A percentile compares a stretch with the other conserved stretches of the same genome.
These are phyloP conservation scores for Breviolum minutum DNA, from an alignment of 73 alveolate genomes.

Conservation along the genomic window DNA sequence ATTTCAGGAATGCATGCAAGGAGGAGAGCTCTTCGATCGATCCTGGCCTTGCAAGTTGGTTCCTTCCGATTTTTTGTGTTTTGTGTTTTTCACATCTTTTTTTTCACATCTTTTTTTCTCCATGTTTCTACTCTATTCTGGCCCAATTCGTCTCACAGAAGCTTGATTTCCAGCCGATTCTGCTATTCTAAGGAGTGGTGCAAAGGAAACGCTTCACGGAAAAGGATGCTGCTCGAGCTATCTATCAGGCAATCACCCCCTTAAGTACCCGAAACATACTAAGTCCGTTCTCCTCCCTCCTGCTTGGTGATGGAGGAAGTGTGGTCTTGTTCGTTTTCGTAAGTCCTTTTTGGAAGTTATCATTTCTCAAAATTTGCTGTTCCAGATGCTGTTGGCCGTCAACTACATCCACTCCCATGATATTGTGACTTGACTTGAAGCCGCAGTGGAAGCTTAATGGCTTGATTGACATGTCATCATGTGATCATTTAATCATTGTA, in stretches of 20 bases:
- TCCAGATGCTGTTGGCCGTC: constrained; percentile 86
- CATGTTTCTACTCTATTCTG: neutral
- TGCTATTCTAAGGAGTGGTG: constrained; percentile 11
- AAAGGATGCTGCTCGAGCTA: constrained; percentile 78
- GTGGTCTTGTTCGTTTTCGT: no score
- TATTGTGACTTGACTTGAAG: neutral
- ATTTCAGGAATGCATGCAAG: constrained; percentile 84
- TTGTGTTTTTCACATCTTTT: neutral
- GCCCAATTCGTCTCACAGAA: neutral
- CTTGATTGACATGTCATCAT: neutral
- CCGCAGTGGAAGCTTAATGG: neutral
- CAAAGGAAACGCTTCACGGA: constrained; percentile 68
- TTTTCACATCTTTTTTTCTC: neutral
- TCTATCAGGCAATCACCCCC: constrained; percentile 22
- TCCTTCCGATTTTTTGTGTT: neutral
- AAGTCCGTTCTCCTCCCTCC: no score
- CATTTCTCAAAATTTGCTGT: neutral
- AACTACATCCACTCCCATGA: constrained; percentile 81
- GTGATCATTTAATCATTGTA: neutral
- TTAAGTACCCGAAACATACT: no score
- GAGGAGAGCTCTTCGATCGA: constrained; percentile 77
- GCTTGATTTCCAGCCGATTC: neutral
- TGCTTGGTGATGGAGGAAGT: no score
- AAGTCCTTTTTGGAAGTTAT: no score
- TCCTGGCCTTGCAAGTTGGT: neutral